phyloP scores from a whole-genome alignment of 257 asterid genomes.

The Ophiorrhiza pumila region DNA sequence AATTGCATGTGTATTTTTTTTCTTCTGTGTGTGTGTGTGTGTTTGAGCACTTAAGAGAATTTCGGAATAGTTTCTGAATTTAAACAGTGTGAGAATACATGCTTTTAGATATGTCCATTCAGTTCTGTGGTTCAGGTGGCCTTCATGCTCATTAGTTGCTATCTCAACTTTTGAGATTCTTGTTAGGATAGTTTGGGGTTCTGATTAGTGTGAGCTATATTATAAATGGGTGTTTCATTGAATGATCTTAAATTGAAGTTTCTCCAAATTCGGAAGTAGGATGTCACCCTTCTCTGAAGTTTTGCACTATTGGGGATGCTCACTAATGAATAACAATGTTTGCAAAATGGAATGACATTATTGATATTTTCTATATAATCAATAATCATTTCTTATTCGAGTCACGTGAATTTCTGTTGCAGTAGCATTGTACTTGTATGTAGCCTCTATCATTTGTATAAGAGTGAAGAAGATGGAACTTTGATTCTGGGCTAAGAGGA shows the following conservation, averaged over 20 bases:
- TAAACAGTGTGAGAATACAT: not conserved
- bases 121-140: not conserved
- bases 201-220: not conserved
- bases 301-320: not conserved
- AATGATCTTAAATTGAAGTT: not conserved
- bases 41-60: not conserved
- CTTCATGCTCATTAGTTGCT: too few species aligned
- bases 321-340: not conserved
- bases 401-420: not conserved
- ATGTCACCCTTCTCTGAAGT: not conserved
- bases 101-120: too few species aligned
- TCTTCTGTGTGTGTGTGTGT: not conserved
- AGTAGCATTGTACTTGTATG: not conserved
- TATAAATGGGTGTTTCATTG: not conserved
- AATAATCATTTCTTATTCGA: not conserved
- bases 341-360: not conserved
- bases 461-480: not conserved
- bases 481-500: not conserved
- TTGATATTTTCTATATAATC: not conserved
- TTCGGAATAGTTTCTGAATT: not conserved
- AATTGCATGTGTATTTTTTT: too few species aligned
- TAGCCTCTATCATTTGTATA: not conserved
- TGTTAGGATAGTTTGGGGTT: not conserved
- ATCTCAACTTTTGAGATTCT: not conserved
- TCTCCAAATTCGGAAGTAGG: not conserved